phyloP scores from a whole-genome alignment of 1,284 basidiomycete species.

The Ceratobasidium sp. region DNA sequence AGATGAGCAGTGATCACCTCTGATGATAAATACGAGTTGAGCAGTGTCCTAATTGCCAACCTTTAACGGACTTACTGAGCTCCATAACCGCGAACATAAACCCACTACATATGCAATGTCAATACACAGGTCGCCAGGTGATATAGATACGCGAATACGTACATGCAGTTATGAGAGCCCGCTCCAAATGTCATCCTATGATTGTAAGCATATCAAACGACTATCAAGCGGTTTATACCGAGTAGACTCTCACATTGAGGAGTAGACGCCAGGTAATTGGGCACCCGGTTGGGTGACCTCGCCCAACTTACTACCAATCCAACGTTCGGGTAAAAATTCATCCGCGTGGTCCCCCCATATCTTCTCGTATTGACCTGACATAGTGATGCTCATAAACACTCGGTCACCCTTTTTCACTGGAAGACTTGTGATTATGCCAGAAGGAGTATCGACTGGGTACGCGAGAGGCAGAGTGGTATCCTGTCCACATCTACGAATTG shows the following conservation, averaged over 20 bases:
- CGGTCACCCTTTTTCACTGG: constrained; percentile 41
- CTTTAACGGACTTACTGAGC: neutral
- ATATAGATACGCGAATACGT: neutral
- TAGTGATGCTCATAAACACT: constrained; percentile 41
- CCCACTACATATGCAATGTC: too few relatives aligned
- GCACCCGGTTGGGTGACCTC: constrained; percentile 24
- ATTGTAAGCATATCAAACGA: neutral
- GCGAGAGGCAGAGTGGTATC: constrained; percentile 24
- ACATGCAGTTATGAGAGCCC: neutral
- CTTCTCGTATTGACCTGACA: constrained; percentile 44
- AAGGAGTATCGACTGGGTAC: constrained; percentile 17
- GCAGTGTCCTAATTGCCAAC: neutral
- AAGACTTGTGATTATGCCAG: constrained; percentile 17
- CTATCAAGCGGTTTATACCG: neutral
- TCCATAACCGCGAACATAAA: constrained; percentile 21
- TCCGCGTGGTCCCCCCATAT: constrained; percentile 23
- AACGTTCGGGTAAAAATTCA: constrained; percentile 28
- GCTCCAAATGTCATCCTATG: neutral
- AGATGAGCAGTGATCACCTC: neutral
- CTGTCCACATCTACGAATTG: neutral
- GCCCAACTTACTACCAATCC: constrained; percentile 7
- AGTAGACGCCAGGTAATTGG: constrained; percentile 22
- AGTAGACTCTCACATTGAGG: constrained; percentile 9
- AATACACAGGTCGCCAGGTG: too few relatives aligned
- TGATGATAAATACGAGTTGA: neutral